Conservation (phyloP, 352 stramenopile genomes). For the Phytophthora cryptogea region DNA sequence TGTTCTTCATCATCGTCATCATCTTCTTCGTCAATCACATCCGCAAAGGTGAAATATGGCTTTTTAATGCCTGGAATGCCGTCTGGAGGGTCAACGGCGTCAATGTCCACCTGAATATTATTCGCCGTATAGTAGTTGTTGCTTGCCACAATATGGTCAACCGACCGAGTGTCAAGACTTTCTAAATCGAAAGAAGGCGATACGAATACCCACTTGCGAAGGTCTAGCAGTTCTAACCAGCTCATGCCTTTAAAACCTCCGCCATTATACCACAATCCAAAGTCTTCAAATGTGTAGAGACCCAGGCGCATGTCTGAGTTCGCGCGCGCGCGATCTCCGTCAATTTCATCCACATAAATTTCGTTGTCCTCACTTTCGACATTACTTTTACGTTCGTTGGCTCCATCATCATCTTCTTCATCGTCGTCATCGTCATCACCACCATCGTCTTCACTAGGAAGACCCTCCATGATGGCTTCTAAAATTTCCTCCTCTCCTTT, state of each 20-base stretch:
- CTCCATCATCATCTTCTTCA: slow-evolving; percentile 20
- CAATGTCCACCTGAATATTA: slow-evolving; percentile 82
- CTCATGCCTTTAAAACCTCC: slow-evolving; percentile 80
- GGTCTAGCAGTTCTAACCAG: slow-evolving; percentile 85
- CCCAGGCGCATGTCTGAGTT: slow-evolving; percentile 59
- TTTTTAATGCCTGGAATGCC: slow-evolving; percentile 41
- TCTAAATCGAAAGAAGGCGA: slow-evolving; percentile 72
- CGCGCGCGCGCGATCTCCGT: slow-evolving; percentile 41
- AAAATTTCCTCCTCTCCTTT: slow-evolving; percentile 81
- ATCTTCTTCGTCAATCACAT: slow-evolving; percentile 70
- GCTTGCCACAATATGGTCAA: slow-evolving; percentile 73
- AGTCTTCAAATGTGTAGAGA: slow-evolving; percentile 84
- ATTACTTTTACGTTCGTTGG: slow-evolving; percentile 26
- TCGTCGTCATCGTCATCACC: slow-evolving; percentile 34
- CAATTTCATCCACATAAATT: slow-evolving; percentile 42
- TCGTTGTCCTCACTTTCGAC: slow-evolving; percentile 29
- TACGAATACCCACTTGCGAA: slow-evolving; percentile 86
- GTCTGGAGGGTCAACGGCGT: slow-evolving; percentile 47
- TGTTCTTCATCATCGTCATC: slow-evolving; percentile 59
- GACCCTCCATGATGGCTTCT: slow-evolving; percentile 69
- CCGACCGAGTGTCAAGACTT: slow-evolving; percentile 62
- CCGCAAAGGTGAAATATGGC: slow-evolving; percentile 58
- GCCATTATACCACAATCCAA: slow-evolving; percentile 86
- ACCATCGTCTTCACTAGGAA: slow-evolving; percentile 34
- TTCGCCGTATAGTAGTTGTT: slow-evolving; percentile 87